Evolutionary conservation across 2,329 filamentous ascomycete species (phyloP), one percentile per base, ranked within the genome.

Genomic region (Trichoderma harzianum): DNA sequence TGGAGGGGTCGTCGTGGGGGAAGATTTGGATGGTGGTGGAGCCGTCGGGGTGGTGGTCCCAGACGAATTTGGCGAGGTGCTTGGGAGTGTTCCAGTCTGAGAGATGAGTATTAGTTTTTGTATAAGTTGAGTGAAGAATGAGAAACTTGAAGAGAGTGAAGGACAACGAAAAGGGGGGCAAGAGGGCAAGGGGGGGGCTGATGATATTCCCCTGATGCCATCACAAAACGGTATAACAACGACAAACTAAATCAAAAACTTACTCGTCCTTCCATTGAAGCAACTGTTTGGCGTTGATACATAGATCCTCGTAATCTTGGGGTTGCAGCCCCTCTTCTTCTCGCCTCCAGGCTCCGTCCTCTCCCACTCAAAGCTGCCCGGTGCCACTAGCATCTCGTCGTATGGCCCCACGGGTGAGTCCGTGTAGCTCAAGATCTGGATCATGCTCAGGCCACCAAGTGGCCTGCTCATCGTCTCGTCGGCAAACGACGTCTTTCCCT

Each of bases 21-120:
- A 80, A 85, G 34, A 88, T 83, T 51, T 83, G 79, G 72, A 87
- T 81, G 8, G 77, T 78, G 21, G 79, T 81, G 34, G 80, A 78
- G 36, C 80, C 80, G 72, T 82, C 77, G 7, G 79, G 72, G 39
- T 79, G 73, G 21, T 80, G 75, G 16, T 78, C 77, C 82, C 85
- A 88, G 16, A 82, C 81, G 75, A 88, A 88, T 12, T 79, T 79
- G 43, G 87, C 87, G 16, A 88, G 82, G 70, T 88, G 86, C 74
- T 88, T 88, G 14, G 86, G 86, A 34, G 86, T 84, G 75, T 87
- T 87, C 86, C 86, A 88, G 73, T 87, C 85, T 34, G 16, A 24
- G 28, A 14, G 24, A 10, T 26, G 30, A 51, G 24, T 66, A 21
- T 67, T 66, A 28, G 21, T 14, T 8, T 69, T 18, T 30, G 47